Evolutionary conservation across 768 basidiomycete species (phyloP), one percentile per base, ranked within the genome.

Genomic region (Omphalotus guepiniiformis): DNA sequence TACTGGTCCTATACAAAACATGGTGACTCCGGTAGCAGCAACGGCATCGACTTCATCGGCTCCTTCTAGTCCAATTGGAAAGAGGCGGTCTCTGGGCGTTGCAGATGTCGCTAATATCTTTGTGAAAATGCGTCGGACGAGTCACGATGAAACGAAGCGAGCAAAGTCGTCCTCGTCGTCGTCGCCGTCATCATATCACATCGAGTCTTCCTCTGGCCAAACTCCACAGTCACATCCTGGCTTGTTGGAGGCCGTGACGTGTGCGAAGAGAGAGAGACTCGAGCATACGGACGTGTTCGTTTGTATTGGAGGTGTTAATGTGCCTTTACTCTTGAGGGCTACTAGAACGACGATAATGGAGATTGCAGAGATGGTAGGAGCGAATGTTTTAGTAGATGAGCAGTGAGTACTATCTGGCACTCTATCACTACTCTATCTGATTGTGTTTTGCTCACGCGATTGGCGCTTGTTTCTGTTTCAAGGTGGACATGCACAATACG

Each of bases 261-360:
- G 51, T 38, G 47, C 60, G 13, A 57, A 57, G 32, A 56, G 58
- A 32, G 59, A 66, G 13, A 59, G 58, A 0, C 55, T 63, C 3
- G 44, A 37, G 39, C 63, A 63, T 11, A 59, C 52, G 15, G 74
- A 84, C 49, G 63, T 68, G 9, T 87, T 75, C 54, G 60, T 79
- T 11, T 88, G 85, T 54, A 64, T 65, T 3, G 81, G 75, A 38
- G 85, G 75, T 2, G 85, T 88, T 26, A 82, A 85, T 55, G 70
- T 78, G 28, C 57, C 63, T 18, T 75, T 73, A 46, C 69, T 89
- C 12, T 65, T 89, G 40, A 66, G 82, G 11, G 75, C 72, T 4
- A 75, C 80, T 23, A 73, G 83, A 39, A 62, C 66, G 2, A 63
- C 66, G 34, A 59, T 87, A 47, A 56, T 82, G 42, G 74, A 79